Percentiles rank a stretch among this genome's conserved stretches.
Evolutionary conservation across 2,329 filamentous ascomycete species (phyloP).

Genomic region (Hypoxylon sp.): DNA sequence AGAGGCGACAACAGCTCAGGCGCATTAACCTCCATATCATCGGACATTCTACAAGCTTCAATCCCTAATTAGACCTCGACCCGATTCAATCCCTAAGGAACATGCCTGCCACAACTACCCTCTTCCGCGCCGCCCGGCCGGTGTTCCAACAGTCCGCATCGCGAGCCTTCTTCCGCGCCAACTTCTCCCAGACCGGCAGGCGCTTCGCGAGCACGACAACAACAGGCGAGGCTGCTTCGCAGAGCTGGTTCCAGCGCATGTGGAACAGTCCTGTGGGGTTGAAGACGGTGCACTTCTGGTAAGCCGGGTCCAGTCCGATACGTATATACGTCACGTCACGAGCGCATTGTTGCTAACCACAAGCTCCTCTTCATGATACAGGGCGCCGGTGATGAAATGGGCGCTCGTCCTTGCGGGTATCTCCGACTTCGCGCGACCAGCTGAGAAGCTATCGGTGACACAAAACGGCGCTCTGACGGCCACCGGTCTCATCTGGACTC

Average conservation of each 20-base stretch:
- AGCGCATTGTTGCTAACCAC: conserved; percentile 34
- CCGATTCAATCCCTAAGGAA: conserved; percentile 31
- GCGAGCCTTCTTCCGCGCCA: conserved; percentile 61
- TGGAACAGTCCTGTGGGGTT: conserved; percentile 86
- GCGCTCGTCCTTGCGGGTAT: conserved; percentile 91
- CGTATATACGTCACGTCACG: conserved; percentile 2
- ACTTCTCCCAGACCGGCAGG: conserved; percentile 66
- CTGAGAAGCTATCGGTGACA: conserved; percentile 91
- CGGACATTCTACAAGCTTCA: neutral
- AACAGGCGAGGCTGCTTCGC: conserved; percentile 60
- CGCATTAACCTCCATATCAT: conserved; percentile 12
- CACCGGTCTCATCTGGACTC: conserved; percentile 96
- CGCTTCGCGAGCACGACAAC: conserved; percentile 80
- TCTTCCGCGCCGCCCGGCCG: conserved; percentile 70
- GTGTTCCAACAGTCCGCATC: conserved; percentile 70
- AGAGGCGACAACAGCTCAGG: conserved; percentile 24
- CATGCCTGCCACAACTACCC: conserved; percentile 64
- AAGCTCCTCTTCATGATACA: conserved; percentile 55
- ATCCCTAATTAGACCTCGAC: conserved; percentile 10
- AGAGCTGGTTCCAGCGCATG: conserved; percentile 80
- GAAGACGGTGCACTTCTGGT: conserved; percentile 99
- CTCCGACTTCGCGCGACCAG: conserved; percentile 91
- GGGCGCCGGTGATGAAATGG: conserved; percentile 99
- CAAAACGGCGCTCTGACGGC: conserved; percentile 92
- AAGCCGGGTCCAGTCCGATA: conserved; percentile 52